Percentiles rank a stretch among this genome's conserved stretches.
Conservation (phyloP, 2,329 filamentous ascomycete species). For the Paracoccidioides lutzii region DNA sequence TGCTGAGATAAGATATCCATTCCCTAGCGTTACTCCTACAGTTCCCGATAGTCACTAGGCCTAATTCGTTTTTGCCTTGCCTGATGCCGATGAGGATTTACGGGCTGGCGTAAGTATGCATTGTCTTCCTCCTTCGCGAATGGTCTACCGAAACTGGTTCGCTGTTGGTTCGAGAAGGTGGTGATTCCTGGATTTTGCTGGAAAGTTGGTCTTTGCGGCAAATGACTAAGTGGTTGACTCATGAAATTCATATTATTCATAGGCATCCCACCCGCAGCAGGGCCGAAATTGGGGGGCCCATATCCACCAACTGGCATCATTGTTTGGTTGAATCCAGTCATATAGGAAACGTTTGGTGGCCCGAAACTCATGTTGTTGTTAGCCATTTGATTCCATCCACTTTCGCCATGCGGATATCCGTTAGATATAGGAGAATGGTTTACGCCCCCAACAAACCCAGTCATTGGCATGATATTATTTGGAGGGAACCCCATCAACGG, state of each 20-base stretch:
- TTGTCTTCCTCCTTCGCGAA: slow-evolving; percentile 62
- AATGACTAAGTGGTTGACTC: slow-evolving; percentile 18
- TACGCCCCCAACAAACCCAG: slow-evolving; percentile 24
- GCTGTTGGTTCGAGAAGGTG: slow-evolving; percentile 46
- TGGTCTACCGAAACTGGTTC: slow-evolving; percentile 40
- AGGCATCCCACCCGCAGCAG: slow-evolving; percentile 18
- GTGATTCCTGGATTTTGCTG: slow-evolving; percentile 23
- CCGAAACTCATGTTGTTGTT: slow-evolving; percentile 29
- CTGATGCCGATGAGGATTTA: slow-evolving; percentile 85
- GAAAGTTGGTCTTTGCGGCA: slow-evolving; percentile 21
- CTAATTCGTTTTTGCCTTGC: slow-evolving; percentile 66
- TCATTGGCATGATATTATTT: slow-evolving; percentile 22
- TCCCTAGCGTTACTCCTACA: slow-evolving; percentile 35
- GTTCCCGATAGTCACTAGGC: slow-evolving; percentile 81
- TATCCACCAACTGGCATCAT: slow-evolving; percentile 21
- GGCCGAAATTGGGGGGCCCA: slow-evolving; percentile 24
- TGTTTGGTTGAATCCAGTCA: slow-evolving; percentile 14
- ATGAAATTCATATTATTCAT: slow-evolving; percentile 29
- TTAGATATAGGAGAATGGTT: slow-evolving; percentile 26
- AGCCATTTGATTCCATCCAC: slow-evolving; percentile 34
- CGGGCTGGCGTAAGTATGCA: slow-evolving; percentile 88
- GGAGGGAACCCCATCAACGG: slow-evolving; percentile 23
- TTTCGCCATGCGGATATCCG: slow-evolving; percentile 21
- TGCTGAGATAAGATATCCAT: not conserved
- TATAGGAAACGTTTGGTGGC: slow-evolving; percentile 3